Evolutionary conservation across 129 eudicot species (phyloP).

Genomic region (Mikania micrantha): DNA sequence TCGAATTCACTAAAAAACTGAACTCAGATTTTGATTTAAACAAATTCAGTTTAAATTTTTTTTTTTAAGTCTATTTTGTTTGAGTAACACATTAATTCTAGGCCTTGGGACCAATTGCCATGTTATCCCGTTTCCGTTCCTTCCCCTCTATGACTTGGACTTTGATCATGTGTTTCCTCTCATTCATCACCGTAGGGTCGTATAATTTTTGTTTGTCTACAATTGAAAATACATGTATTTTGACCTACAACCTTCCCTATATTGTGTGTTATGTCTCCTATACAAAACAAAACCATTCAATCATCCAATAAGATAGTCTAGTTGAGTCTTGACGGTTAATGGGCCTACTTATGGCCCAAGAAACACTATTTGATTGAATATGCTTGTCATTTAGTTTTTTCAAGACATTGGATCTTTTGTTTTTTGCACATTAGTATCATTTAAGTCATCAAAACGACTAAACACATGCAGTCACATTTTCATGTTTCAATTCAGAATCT

Average conservation of each 20-base stretch:
- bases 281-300: not conserved
- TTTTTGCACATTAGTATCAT: not conserved
- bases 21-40: too few relatives aligned
- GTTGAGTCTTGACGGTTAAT: not conserved
- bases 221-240: not conserved
- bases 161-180: conserved; percentile 25
- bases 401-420: conserved; percentile 7
- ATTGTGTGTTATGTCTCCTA: not conserved
- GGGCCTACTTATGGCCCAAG: not conserved
- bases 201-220: conserved; percentile 6
- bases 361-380: not conserved
- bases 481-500: conserved; percentile 7
- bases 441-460: not conserved
- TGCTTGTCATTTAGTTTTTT: not conserved
- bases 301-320: not conserved
- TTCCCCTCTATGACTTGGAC: conserved; percentile 13
- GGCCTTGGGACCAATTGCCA: too few relatives aligned
- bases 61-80: too few relatives aligned
- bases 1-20: too few relatives aligned
- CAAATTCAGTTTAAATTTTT: too few relatives aligned
- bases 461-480: conserved; percentile 18
- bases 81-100: too few relatives aligned
- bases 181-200: conserved; percentile 3
- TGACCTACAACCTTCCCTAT: conserved; percentile 5
- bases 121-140: conserved; percentile 9